Conservation (phyloP, 345 rosid species). For the Linum tenue region DNA sequence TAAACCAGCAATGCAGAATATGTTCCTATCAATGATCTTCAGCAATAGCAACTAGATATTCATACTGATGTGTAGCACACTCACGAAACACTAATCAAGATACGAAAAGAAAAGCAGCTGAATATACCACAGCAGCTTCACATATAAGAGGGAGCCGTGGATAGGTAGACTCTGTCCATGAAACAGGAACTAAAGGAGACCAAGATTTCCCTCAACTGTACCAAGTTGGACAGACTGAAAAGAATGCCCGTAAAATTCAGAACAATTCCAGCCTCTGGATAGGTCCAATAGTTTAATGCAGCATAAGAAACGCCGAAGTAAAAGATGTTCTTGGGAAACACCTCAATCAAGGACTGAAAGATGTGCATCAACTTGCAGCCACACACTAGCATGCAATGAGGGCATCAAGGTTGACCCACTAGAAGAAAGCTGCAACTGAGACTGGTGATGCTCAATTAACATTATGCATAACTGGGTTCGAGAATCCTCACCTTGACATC, state of each 20-base stretch:
- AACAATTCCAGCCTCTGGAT: too few relatives aligned
- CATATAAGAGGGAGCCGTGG: not conserved
- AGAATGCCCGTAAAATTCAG: too few relatives aligned
- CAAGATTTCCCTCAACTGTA: not conserved
- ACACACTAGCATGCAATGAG: not conserved
- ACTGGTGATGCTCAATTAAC: conserved; percentile 2
- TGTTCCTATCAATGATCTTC: too few relatives aligned
- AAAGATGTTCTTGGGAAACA: not conserved
- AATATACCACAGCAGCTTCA: not conserved
- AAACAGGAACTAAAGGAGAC: not conserved
- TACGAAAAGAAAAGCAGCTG: not conserved
- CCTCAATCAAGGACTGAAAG: not conserved
- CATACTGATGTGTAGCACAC: not conserved
- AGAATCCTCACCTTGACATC: conserved; percentile 40
- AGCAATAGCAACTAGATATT: not conserved
- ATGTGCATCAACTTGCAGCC: not conserved
- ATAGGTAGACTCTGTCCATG: not conserved
- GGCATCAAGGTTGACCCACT: not conserved
- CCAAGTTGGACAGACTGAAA: too few relatives aligned
- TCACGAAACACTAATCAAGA: not conserved
- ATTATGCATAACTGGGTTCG: conserved; percentile 3
- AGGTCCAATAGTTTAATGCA: too few relatives aligned
- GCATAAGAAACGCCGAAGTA: too few relatives aligned
- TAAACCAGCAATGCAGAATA: too few relatives aligned
- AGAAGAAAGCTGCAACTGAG: conserved; percentile 1